These are phyloP conservation scores for Rhodosporidiobolus odoratus DNA, from an alignment of 768 basidiomycete genomes.

Conservation along the genomic window DNA sequence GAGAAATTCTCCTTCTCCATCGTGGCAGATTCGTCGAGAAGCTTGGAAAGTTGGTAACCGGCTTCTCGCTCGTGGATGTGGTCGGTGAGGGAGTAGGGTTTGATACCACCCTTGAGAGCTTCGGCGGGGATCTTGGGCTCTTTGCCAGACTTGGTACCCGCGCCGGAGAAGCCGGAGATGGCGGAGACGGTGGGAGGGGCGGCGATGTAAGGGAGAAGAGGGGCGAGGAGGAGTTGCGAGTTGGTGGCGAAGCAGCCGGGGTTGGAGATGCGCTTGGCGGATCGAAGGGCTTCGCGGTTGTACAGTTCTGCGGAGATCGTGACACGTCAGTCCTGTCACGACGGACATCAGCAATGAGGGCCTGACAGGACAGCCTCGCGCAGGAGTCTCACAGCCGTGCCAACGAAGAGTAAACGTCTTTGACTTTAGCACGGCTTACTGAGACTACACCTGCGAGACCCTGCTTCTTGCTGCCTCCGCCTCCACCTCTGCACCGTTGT, in stretches of 20 bases:
- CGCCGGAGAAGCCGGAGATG: conserved; percentile 90
- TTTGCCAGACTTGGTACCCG: conserved; percentile 76
- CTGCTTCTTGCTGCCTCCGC: too few species aligned
- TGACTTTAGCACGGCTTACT: neutral
- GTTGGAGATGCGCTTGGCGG: conserved; percentile 83
- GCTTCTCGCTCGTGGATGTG: conserved; percentile 99
- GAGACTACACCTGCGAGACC: conserved; percentile 8
- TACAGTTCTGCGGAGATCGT: conserved; percentile 71
- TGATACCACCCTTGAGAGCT: conserved; percentile 66
- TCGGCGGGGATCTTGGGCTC: conserved; percentile 76
- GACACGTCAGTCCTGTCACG: too few species aligned
- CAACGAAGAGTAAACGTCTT: too few species aligned
- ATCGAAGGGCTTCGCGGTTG: conserved; percentile 61
- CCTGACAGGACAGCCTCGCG: too few species aligned
- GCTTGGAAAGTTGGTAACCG: conserved; percentile 70
- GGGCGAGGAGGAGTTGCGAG: conserved; percentile 83
- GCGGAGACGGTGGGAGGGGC: conserved; percentile 75
- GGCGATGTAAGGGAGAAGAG: conserved; percentile 67
- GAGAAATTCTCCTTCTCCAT: conserved; percentile 63
- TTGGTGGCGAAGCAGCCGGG: conserved; percentile 97
- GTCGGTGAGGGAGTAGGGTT: conserved; percentile 85
- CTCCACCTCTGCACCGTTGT: neutral
- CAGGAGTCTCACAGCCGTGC: too few species aligned
- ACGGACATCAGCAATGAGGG: too few species aligned
- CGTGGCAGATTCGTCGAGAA: conserved; percentile 54